Evolutionary conservation across 305 asterid species (phyloP).

Genomic region (Vinca major): DNA sequence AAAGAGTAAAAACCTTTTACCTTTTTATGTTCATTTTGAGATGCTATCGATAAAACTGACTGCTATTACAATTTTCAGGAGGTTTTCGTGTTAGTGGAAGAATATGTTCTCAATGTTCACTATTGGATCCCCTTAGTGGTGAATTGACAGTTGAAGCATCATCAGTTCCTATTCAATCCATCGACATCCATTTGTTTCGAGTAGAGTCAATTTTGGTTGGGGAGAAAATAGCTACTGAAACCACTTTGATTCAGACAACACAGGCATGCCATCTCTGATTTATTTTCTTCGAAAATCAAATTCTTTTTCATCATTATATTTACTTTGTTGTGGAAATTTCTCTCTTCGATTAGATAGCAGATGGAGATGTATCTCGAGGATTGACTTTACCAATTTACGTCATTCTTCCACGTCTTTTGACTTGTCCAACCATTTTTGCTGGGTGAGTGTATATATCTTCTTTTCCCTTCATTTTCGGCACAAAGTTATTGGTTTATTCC

Average conservation of each 20-base stretch:
- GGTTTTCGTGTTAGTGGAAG: slow-evolving; percentile 66
- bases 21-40: neutral
- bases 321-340: slow-evolving; percentile 16
- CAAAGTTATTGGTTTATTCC: neutral
- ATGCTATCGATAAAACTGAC: slow-evolving; percentile 10
- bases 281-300: slow-evolving; percentile 12
- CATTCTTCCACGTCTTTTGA: slow-evolving; percentile 78
- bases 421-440: slow-evolving; percentile 77
- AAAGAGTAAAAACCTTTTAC: neutral
- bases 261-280: slow-evolving; percentile 46
- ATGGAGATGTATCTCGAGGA: slow-evolving; percentile 69
- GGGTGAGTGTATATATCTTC: slow-evolving; percentile 38
- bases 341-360: slow-evolving; percentile 53
- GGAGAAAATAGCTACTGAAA: slow-evolving; percentile 69
- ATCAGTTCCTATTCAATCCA: slow-evolving; percentile 54
- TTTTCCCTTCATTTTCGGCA: neutral
- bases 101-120: slow-evolving; percentile 63
- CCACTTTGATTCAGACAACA: slow-evolving; percentile 65
- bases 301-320: slow-evolving; percentile 6
- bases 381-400: slow-evolving; percentile 60
- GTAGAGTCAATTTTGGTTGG: slow-evolving; percentile 83
- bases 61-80: slow-evolving; percentile 32
- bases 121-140: slow-evolving; percentile 60
- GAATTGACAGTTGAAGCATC: slow-evolving; percentile 74
- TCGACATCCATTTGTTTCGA: slow-evolving; percentile 65